Evolutionary conservation across 257 asterid genomes (phyloP).

Genomic region (Lycium barbarum): DNA sequence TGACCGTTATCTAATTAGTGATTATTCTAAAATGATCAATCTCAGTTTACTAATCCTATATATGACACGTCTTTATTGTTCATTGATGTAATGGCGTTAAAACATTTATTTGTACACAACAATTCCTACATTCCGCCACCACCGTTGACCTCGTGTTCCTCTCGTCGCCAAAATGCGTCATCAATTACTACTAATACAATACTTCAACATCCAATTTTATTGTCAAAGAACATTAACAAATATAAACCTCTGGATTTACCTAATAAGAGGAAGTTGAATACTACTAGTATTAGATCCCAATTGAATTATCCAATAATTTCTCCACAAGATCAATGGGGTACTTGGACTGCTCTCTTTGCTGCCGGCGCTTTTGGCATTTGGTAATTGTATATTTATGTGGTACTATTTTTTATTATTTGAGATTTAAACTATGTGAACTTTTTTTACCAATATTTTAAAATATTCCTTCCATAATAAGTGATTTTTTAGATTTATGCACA

Average conservation of each 20-base stretch:
- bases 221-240: conserved; percentile 25
- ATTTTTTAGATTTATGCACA: no score
- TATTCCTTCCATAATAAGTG: no score
- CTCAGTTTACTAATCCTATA: no score
- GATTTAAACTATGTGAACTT: no score
- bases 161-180: conserved; percentile 33
- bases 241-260: conserved; percentile 29
- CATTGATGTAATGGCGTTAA: conserved; percentile 38
- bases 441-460: no score
- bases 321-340: conserved; percentile 95
- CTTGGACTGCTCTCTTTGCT: conserved; percentile 92
- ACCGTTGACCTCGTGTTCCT: conserved; percentile 28
- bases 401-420: no score
- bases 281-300: conserved; percentile 47
- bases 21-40: no score
- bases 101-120: conserved; percentile 30
- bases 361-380: conserved; percentile 94
- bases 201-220: conserved; percentile 31
- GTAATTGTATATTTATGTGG: conserved; percentile 35
- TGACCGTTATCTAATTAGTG: no score
- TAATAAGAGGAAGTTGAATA: conserved; percentile 20
- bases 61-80: no score
- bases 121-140: conserved; percentile 31
- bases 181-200: not conserved
- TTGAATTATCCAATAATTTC: conserved; percentile 77